Conservation (phyloP, 257 asterid genomes). For the Coffea eugenioides region DNA sequence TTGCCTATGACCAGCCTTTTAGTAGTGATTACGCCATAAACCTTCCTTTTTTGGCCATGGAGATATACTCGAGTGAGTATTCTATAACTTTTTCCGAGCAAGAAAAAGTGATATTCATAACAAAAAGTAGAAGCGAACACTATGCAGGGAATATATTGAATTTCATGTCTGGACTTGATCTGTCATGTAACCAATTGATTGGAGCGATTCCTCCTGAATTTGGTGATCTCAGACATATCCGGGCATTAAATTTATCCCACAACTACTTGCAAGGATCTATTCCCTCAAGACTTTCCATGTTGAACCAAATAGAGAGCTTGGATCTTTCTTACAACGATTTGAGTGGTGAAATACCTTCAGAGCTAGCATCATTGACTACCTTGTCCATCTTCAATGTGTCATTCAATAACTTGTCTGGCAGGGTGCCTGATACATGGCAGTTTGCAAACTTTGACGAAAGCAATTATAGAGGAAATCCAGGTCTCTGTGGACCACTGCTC, state of each 20-base stretch:
- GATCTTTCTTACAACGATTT: constrained; percentile 22
- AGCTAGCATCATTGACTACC: neutral
- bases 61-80: too few species aligned
- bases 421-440: constrained; percentile 5
- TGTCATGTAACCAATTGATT: constrained; percentile 12
- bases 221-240: neutral
- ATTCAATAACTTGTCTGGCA: constrained; percentile 22
- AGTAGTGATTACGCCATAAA: too few species aligned
- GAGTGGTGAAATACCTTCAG: neutral
- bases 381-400: constrained; percentile 16
- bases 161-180: constrained; percentile 21
- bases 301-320: constrained; percentile 11
- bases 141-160: constrained; percentile 19
- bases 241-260: too few species aligned
- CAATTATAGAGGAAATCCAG: constrained; percentile 18
- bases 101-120: constrained; percentile 8
- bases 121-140: neutral
- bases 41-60: too few species aligned
- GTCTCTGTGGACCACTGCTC: constrained; percentile 17
- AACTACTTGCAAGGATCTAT: too few species aligned
- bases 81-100: neutral
- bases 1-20: neutral
- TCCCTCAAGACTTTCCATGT: too few species aligned
- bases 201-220: constrained; percentile 8
- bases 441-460: constrained; percentile 15